Base-by-base conservation (phyloP, 2,329 filamentous ascomycete species). In the Fusarium annulatum region DNA sequence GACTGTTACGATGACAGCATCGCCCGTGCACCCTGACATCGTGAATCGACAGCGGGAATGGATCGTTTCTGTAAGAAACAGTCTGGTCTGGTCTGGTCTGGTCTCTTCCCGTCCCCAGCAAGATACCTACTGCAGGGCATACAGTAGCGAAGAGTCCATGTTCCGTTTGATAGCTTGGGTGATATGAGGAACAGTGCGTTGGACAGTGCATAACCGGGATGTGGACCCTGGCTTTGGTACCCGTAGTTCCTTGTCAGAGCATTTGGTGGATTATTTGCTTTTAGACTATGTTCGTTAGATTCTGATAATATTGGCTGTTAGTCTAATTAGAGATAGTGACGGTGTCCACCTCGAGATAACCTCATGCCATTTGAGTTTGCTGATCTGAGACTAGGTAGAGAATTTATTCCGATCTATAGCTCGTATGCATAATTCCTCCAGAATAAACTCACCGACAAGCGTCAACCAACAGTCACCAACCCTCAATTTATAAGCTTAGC, bases 61-160 rank as follows among this genome's bases (percentile, higher is more conserved):
- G 61, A 71, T 74, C 58, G 67, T 57, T 59, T 70, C 62, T 61
- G 53, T 55, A 67, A 51, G 53, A 73, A 69, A 64, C 65, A 73
- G 60, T 56, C 42, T 70, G 49, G 67, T 67, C 42, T 70, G 49
- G 67, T 63, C 59, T 64, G 53, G 67, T 63, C 59, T 64, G 53
- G 64, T 38, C 39, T 67, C 42, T 63, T 72, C 69, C 60, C 70
- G 58, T 68, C 68, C 67, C 67, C 69, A 68, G 67, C 69, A 57
- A 67, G 42, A 43, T 15, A 45, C 18, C 26, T 21, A 8, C 45
- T 68, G 49, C 56, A 68, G 67, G 41, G 43, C 34, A 48, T 34
- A 43, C 26, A 48, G 43, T 49, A 70, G 56, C 68, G 56, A 72
- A 41, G 49, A 57, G 64, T 46, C 46, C 28, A 67, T 60, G 39